phyloP scores from a whole-genome alignment of 192 early-diverging fungal species.

The Radiomyces spectabilis region DNA sequence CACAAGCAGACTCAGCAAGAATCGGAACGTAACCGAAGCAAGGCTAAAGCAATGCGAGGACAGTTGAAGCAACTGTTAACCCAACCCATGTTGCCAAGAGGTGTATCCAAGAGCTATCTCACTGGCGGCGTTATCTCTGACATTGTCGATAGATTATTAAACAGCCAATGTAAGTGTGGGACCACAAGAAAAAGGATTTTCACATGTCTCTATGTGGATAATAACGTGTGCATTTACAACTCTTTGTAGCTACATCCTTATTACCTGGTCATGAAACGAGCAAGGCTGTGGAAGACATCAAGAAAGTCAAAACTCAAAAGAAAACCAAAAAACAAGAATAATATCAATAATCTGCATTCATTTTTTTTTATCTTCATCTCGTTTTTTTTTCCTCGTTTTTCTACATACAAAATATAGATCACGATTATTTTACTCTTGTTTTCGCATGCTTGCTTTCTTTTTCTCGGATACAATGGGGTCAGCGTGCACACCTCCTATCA shows the following conservation, averaged over 20 bases:
- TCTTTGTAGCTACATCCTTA: background rate
- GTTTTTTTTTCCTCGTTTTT: too few relatives aligned
- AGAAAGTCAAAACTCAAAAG: background rate
- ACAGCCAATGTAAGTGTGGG: slow-evolving; percentile 24
- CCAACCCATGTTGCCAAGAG: slow-evolving; percentile 39
- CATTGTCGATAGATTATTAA: slow-evolving; percentile 53
- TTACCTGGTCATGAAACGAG: background rate
- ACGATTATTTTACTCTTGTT: too few relatives aligned
- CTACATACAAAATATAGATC: too few relatives aligned
- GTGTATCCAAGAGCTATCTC: slow-evolving; percentile 52
- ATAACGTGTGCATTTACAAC: background rate
- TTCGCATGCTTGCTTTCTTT: slow-evolving; percentile 10
- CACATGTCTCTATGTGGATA: background rate
- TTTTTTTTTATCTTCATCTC: too few relatives aligned
- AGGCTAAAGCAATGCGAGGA: slow-evolving; percentile 33
- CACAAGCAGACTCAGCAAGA: slow-evolving; percentile 25
- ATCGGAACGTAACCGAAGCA: slow-evolving; percentile 35
- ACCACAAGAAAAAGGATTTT: background rate
- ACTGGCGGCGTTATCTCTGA: slow-evolving; percentile 56
- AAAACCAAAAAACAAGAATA: too few relatives aligned
- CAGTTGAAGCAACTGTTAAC: slow-evolving; percentile 39
- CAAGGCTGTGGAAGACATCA: background rate
- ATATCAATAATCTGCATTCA: too few relatives aligned
- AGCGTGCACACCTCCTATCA: slow-evolving; percentile 12
- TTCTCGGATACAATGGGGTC: slow-evolving; percentile 19